Conservation (phyloP, 768 basidiomycete genomes). For the Cubamyces lactineus region DNA sequence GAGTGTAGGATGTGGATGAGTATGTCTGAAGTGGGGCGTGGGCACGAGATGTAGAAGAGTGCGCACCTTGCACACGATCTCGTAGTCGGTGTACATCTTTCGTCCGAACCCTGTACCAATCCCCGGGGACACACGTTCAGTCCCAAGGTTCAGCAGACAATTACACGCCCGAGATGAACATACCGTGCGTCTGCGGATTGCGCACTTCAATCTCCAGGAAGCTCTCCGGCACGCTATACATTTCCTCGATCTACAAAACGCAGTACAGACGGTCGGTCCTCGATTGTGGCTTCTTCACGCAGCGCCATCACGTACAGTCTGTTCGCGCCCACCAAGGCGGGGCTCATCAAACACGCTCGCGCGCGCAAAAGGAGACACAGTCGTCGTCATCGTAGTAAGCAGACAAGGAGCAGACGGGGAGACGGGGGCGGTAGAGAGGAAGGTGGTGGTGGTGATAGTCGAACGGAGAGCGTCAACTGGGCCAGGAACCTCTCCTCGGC, state of each 20-base stretch:
- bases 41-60: neutral
- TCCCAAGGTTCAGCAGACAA: neutral
- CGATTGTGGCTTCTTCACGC: neutral
- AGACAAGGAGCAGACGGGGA: neutral
- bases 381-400: conserved; percentile 35
- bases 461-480: neutral
- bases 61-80: conserved; percentile 93
- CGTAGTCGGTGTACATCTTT: conserved; percentile 99
- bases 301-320: conserved; percentile 37
- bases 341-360: conserved; percentile 44
- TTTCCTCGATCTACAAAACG: conserved; percentile 82
- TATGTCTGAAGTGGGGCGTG: too few relatives aligned
- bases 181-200: conserved; percentile 97
- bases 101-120: conserved; percentile 77
- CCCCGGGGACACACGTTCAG: conserved; percentile 1
- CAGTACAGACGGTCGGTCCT: neutral
- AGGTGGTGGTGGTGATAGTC: conserved; percentile 4
- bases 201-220: conserved; percentile 97
- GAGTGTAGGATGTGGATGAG: neutral
- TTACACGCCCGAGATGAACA: conserved; percentile 24
- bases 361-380: conserved; percentile 47
- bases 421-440: neutral
- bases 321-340: conserved; percentile 41
- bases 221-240: conserved; percentile 97
- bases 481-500: neutral